Evolutionary conservation across 2,329 filamentous ascomycete genomes (phyloP), one percentile per base, ranked within the genome.

Genomic region (Verruconis gallopava): DNA sequence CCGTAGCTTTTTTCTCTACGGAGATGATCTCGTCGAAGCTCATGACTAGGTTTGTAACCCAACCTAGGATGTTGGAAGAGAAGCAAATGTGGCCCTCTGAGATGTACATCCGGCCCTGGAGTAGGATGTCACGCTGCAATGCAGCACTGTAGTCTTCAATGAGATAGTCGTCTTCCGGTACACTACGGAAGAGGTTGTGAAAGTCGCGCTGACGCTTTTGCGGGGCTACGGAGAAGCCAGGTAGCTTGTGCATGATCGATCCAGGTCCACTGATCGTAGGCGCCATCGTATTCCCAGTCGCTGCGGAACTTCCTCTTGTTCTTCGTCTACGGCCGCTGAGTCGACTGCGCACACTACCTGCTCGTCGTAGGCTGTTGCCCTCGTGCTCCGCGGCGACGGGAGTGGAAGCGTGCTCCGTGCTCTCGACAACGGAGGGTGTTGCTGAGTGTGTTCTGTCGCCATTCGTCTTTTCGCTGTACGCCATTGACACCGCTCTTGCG

Each of bases 101-200:
- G 33, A 98, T 85, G 55, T 98, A 98, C 12, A 98, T 72, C 32
- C 91, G 76, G 4, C 91, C 91, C 51, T 95, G 91, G 4, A 93
- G 77, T 25, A 98, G 73, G 46, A 98, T 98, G 56, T 98, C 93
- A 50, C 88, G 78, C 60, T 98, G 91, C 45, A 98, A 62, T 3
- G 91, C 91, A 58, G 91, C 95, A 59, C 91, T 95, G 60, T 96
- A 98, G 59, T 98, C 91, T 57, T 98, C 91, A 49, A 98, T 96
- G 19, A 98, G 71, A 56, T 94, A 95, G 60, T 98, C 91, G 54
- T 98, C 91, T 50, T 96, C 89, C 1, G 93, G 91, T 1, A 98
- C 91, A 57, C 88, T 96, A 61, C 91, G 83, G 68, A 98, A 98
- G 2, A 94, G 66, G 45, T 74, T 75, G 59, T 98, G 91, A 53